phyloP scores from a whole-genome alignment of 441 rosid species.

The Sinapis alba region DNA sequence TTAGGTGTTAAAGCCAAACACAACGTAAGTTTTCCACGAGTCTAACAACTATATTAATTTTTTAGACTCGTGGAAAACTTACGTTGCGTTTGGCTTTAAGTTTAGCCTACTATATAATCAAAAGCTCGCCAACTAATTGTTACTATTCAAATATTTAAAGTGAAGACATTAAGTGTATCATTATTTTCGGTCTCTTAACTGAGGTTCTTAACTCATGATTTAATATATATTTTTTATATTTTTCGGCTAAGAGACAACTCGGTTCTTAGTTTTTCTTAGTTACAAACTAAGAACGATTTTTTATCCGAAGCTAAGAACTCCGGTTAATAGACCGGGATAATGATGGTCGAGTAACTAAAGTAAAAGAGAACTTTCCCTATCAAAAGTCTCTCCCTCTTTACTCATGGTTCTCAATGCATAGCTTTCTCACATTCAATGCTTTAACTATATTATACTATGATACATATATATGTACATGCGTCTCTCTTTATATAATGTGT shows the following conservation, averaged over 20 bases:
- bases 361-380: conserved; percentile 37
- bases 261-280: too few species aligned
- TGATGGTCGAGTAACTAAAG: conserved; percentile 36
- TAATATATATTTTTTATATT: too few species aligned
- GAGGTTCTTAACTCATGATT: too few species aligned
- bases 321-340: too few species aligned
- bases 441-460: conserved; percentile 28
- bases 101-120: conserved; percentile 28
- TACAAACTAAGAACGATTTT: too few species aligned
- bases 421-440: conserved; percentile 40
- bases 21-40: too few species aligned
- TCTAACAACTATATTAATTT: conserved; percentile 28
- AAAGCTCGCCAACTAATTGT: conserved; percentile 36
- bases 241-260: too few species aligned
- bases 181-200: too few species aligned
- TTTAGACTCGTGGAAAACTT: conserved; percentile 42
- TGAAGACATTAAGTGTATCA: too few species aligned
- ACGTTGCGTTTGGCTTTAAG: conserved; percentile 25
- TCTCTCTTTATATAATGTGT: conserved; percentile 33
- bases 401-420: conserved; percentile 40
- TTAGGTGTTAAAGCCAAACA: too few species aligned
- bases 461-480: conserved; percentile 6
- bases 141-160: neutral
- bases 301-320: too few species aligned
- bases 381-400: conserved; percentile 40